Percentiles rank a stretch among this genome's conserved stretches.
These are phyloP conservation scores for Tolypocladium album DNA, from an alignment of 2,329 filamentous ascomycete genomes.

Conservation along the genomic window DNA sequence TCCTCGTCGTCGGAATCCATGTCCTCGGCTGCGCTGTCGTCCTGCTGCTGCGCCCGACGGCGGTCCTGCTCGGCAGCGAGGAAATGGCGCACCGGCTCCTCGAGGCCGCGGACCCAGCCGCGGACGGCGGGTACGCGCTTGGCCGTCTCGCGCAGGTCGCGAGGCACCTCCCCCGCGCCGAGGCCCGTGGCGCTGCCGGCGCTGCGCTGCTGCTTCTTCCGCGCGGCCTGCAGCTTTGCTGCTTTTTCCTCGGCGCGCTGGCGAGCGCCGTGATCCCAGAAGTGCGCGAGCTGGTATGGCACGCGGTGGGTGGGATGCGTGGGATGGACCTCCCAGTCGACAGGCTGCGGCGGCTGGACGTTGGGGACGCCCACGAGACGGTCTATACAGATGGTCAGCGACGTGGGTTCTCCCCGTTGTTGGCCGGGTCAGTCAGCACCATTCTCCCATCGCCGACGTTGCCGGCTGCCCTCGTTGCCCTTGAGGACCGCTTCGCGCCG, in stretches of 20 bases:
- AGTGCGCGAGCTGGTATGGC: conserved; percentile 79
- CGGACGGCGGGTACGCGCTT: conserved; percentile 74
- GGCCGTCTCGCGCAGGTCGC: conserved; percentile 67
- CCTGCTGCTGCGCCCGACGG: conserved; percentile 1
- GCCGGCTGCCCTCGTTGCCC: conserved; percentile 81
- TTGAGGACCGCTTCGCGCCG: conserved; percentile 68
- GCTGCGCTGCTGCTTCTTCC: conserved; percentile 34
- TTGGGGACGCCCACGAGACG: conserved; percentile 79
- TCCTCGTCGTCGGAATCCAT: conserved; percentile 60
- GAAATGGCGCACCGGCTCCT: conserved; percentile 73
- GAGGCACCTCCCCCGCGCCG: conserved; percentile 53
- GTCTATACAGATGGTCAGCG: conserved; percentile 40
- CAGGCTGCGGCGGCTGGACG: conserved; percentile 67
- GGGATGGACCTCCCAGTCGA: conserved; percentile 74
- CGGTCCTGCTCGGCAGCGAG: conserved; percentile 39
- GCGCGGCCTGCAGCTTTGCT: conserved; percentile 26
- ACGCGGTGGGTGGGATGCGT: conserved; percentile 69
- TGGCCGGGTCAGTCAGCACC: conserved; percentile 44
- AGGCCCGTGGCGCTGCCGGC: conserved; percentile 29
- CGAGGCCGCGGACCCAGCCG: conserved; percentile 70
- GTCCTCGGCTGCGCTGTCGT: conserved; percentile 23
- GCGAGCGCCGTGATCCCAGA: conserved; percentile 58
- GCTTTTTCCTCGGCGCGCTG: conserved; percentile 39
- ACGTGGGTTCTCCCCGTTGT: not conserved
- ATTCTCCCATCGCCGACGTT: conserved; percentile 90